A percentile compares a stretch with the other conserved stretches of the same genome.
phyloP scores from a whole-genome alignment of 768 basidiomycete species.

The Lactarius pseudohatsudake region DNA sequence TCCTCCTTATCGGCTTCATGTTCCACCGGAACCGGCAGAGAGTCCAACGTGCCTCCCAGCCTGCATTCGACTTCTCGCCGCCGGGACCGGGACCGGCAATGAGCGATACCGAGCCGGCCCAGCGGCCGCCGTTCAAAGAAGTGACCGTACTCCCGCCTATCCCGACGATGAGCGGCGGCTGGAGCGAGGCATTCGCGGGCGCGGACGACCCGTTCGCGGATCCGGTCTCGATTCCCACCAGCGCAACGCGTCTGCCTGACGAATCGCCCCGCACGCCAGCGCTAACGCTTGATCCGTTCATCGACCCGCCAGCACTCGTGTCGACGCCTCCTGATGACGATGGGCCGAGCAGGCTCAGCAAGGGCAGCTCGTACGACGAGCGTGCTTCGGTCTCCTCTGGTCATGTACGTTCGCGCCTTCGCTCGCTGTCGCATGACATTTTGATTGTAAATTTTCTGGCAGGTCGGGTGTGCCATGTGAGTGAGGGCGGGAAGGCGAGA shows the following conservation, averaged over 20 bases:
- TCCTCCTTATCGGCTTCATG: background rate
- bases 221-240: background rate
- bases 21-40: constrained; percentile 6
- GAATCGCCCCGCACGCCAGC: background rate
- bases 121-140: background rate
- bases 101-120: background rate
- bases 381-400: background rate
- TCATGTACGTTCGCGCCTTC: constrained; percentile 1
- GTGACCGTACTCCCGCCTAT: background rate
- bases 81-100: background rate
- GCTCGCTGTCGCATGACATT: background rate
- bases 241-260: too few relatives aligned
- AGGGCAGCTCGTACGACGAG: constrained; percentile 2
- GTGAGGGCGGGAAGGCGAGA: background rate
- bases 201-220: constrained; percentile 9
- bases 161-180: background rate
- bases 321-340: background rate
- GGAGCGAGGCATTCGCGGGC: background rate
- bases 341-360: constrained; percentile 9
- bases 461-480: constrained; percentile 44
- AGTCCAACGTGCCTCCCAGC: background rate
- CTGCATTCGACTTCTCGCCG: background rate
- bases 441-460: constrained; percentile 40
- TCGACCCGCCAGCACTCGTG: constrained; percentile 4
- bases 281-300: constrained; percentile 8